Base-by-base conservation (phyloP, 2,329 filamentous ascomycete species). In the Sclerotinia minor region DNA sequence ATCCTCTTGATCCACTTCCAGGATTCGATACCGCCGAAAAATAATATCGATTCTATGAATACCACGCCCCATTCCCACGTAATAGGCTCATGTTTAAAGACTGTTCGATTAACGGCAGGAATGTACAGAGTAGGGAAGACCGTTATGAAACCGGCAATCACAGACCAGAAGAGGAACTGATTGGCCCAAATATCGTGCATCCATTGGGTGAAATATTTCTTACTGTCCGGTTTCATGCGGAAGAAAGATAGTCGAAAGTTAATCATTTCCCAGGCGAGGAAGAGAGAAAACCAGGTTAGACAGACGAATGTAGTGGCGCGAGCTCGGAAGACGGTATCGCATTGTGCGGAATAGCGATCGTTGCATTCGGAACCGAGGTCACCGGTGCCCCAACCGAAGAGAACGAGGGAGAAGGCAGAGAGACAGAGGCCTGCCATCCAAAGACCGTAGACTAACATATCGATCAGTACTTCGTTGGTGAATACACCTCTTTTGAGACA, bases 211-310 rank as follows among this genome's bases (percentile, higher is more conserved):
- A 89, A 82, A 75, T 87, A 86, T 68, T 79, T 80, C 73, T 84
- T 86, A 32, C 83, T 85, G 21, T 81, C 81, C 0, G 89, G 87
- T 74, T 90, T 85, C 86, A 92, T 90, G 73, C 85, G 83, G 84
- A 93, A 92, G 81, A 93, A 91, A 9, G 85, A 89, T 54, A 88
- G 85, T 29, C 90, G 87, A 79, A 89, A 84, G 74, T 91, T 84
- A 69, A 92, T 83, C 84, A 92, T 89, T 77, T 93, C 89, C 90
- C 90, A 93, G 0, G 91, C 90, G 6, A 92, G 82, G 80, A 92
- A 91, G 24, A 92, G 83, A 0, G 89, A 88, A 72, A 89, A 89
- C 89, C 90, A 92, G 0, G 89, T 92, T 64, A 92, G 82, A 72
- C 86, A 90, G 44, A 88, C 89, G 75, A 92, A 92, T 5, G 87